Percentiles rank a stretch among this genome's conserved stretches.
phyloP scores from a whole-genome alignment of 2,329 filamentous ascomycete genomes.

The Colletotrichum sojae region DNA sequence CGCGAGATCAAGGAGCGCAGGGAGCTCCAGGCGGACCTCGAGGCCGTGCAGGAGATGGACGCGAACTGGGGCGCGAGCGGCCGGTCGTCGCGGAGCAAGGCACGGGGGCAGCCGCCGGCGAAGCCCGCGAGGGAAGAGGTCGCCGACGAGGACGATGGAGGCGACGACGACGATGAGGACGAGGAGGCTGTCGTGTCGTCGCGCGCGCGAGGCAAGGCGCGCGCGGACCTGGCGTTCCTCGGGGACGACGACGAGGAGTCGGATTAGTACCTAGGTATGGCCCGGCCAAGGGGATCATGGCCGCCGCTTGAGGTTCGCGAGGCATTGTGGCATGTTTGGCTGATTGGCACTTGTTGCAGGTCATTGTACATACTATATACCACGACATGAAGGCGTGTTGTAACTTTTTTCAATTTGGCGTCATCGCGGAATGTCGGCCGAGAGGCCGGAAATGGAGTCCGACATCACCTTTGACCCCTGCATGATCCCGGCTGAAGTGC shows the following conservation, averaged over 20 bases:
- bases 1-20: slow-evolving; percentile 88
- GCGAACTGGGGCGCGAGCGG: slow-evolving; percentile 78
- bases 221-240: slow-evolving; percentile 74
- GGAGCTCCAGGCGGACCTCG: slow-evolving; percentile 87
- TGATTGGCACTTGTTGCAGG: slow-evolving; percentile 30
- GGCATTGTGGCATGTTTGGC: slow-evolving; percentile 6
- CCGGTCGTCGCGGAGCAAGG: slow-evolving; percentile 56
- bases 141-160: slow-evolving; percentile 47
- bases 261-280: slow-evolving; percentile 55
- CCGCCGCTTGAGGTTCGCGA: not conserved
- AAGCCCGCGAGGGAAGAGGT: slow-evolving; percentile 49
- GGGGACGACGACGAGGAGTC: slow-evolving; percentile 76
- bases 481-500: not conserved
- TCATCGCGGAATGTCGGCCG: slow-evolving; percentile 33
- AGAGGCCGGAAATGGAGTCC: slow-evolving; percentile 3
- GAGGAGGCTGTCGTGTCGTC: slow-evolving; percentile 56
- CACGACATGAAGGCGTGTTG: not conserved
- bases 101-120: slow-evolving; percentile 46
- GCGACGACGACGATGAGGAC: slow-evolving; percentile 48
- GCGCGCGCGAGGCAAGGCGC: slow-evolving; percentile 61
- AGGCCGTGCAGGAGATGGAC: slow-evolving; percentile 86
- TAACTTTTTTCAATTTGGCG: not conserved
- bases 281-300: no score
- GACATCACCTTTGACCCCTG: not conserved
- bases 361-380: slow-evolving; percentile 32